These are phyloP conservation scores for Forsythia suspensa DNA, from an alignment of 257 asterid species.

Conservation along the genomic window DNA sequence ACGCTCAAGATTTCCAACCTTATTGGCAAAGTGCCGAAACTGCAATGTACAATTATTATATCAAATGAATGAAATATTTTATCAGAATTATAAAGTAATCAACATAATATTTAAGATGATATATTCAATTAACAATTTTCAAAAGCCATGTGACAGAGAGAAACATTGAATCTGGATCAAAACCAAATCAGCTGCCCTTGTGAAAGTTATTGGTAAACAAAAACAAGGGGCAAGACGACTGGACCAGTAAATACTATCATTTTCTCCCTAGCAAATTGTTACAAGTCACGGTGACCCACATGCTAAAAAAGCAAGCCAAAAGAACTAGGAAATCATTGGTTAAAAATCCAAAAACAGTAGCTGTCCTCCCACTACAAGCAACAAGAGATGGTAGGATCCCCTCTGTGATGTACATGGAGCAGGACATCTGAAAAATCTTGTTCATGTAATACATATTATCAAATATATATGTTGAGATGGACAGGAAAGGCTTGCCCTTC, in stretches of 20 bases:
- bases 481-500: not conserved
- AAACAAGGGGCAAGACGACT: not conserved
- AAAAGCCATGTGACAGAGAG: not conserved
- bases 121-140: not conserved
- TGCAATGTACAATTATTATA: slow-evolving; percentile 36
- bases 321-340: not conserved
- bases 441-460: not conserved
- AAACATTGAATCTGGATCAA: not conserved
- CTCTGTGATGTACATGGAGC: not conserved
- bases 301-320: not conserved
- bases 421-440: not conserved
- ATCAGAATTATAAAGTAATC: slow-evolving; percentile 19
- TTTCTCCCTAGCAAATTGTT: not conserved
- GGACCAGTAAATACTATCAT: not conserved
- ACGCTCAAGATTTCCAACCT: slow-evolving; percentile 98
- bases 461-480: not conserved
- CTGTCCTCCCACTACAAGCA: not conserved
- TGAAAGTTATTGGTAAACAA: not conserved
- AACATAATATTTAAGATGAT: slow-evolving; percentile 5
- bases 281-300: not conserved
- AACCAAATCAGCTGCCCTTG: not conserved
- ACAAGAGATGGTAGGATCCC: not conserved
- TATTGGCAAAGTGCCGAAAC: slow-evolving; percentile 97
- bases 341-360: not conserved
- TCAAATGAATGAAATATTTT: slow-evolving; percentile 8